These are phyloP conservation scores for Marchantia polymorpha DNA, from an alignment of 225 moss, liverwort and hornwort genomes.

Conservation along the genomic window DNA sequence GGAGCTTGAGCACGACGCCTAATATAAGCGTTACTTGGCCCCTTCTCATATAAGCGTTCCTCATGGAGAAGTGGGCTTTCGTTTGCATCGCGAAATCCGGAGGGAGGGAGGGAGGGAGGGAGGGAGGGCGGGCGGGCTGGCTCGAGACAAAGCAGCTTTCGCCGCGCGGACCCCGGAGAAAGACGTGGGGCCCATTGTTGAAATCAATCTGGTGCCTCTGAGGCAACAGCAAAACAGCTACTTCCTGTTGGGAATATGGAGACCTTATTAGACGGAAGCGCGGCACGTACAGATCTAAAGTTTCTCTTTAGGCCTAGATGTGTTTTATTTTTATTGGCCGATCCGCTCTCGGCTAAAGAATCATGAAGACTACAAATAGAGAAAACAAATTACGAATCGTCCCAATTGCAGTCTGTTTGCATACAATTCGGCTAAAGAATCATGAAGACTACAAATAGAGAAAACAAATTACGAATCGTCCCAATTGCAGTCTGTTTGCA, in stretches of 20 bases:
- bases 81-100: neutral
- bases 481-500: no score
- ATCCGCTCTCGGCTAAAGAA: no score
- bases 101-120: neutral
- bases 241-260: conserved; percentile 8
- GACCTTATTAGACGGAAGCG: neutral
- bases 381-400: no score
- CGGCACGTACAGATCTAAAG: no score
- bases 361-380: no score
- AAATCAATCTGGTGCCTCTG: neutral
- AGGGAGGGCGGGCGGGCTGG: neutral
- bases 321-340: no score
- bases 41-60: neutral
- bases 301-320: no score
- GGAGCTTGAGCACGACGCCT: neutral
- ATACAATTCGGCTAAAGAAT: no score
- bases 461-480: no score
- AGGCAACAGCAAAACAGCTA: neutral
- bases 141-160: neutral
- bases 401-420: no score
- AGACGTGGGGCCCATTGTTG: neutral
- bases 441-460: no score
- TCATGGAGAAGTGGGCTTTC: conserved; percentile 8
- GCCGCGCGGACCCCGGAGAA: neutral
- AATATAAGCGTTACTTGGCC: neutral